Evolutionary conservation across 768 basidiomycete species (phyloP), one percentile per base, ranked within the genome.

Genomic region (Macrolepiota dolichaula): DNA sequence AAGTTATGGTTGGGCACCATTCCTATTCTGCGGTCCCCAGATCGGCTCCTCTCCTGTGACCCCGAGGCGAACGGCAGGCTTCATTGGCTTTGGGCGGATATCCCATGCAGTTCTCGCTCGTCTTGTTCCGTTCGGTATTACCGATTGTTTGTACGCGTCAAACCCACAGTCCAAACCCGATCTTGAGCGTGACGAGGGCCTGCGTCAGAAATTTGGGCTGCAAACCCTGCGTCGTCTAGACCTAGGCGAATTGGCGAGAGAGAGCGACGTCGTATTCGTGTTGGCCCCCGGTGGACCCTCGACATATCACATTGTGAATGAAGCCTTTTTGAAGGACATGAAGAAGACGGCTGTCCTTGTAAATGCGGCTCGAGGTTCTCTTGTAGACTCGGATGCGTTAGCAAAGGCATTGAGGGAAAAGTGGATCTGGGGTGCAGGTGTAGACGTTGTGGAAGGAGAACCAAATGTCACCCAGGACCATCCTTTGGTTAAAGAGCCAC

Each of bases 401-500:
- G 90, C 89, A 1, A 84, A 80, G 62, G 96, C 96, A 1, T 74
- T 98, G 46, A 71, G 77, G 50, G 85, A 89, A 62, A 82, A 81
- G 2, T 87, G 88, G 85, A 90, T 99, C 24, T 96, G 89, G 81
- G 95, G 87, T 24, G 97, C 97, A 0, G 96, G 94, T 0, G 67
- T 99, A 11, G 96, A 99, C 71, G 96, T 98, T 37, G 86, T 98
- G 6, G 92, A 94, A 65, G 94, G 94, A 19, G 96, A 98, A 71
- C 96, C 96, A 0, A 73, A 87, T 49, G 79, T 99, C 27, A 66
- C 73, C 0, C 71, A 74, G 2, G 87, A 90, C 63, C 95, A 99
- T 70, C 88, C 91, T 2, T 72, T 99, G 51, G 85, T 96, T 49
- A 85, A 82, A 67, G 85, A 92, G 57, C 87, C 88, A 15, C 83